Percentiles rank a stretch among this genome's conserved stretches.
Evolutionary conservation across 2,329 filamentous ascomycete species (phyloP).

Genomic region (Aspergillus fischeri): DNA sequence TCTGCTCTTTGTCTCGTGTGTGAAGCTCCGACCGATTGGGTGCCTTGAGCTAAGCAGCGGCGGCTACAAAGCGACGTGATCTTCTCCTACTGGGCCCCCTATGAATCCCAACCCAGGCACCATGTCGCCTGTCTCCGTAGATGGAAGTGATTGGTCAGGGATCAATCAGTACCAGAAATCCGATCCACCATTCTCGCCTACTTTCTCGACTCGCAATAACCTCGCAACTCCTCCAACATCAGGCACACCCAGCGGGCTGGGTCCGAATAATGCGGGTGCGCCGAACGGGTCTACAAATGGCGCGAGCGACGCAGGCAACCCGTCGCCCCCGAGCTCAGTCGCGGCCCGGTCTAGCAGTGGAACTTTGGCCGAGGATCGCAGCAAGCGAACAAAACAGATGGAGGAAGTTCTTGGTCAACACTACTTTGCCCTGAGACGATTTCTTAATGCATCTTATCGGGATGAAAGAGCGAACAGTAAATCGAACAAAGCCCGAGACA

Average conservation of each 20-base stretch:
- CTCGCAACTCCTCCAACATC: slow-evolving; percentile 68
- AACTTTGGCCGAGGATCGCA: slow-evolving; percentile 61
- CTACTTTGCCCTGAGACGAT: slow-evolving; percentile 73
- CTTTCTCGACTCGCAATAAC: slow-evolving; percentile 47
- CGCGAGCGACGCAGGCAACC: slow-evolving; percentile 42
- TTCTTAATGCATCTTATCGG: slow-evolving; percentile 64
- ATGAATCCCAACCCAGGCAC: slow-evolving; percentile 73
- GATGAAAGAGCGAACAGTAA: slow-evolving; percentile 71
- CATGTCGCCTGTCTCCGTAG: slow-evolving; percentile 76
- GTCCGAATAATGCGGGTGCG: slow-evolving; percentile 49
- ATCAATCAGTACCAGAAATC: slow-evolving; percentile 61
- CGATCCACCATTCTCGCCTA: slow-evolving; percentile 39
- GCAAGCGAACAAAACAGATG: slow-evolving; percentile 53
- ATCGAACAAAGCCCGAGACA: slow-evolving; percentile 88
- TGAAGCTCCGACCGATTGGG: slow-evolving; percentile 4
- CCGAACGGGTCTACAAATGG: slow-evolving; percentile 22
- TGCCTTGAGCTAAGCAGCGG: slow-evolving; percentile 2
- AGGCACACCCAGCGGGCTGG: slow-evolving; percentile 52
- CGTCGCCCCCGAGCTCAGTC: slow-evolving; percentile 85
- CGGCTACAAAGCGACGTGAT: slow-evolving; percentile 1
- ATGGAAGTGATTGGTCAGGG: slow-evolving; percentile 75
- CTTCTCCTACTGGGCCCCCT: slow-evolving; percentile 24
- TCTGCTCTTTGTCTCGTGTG: not conserved
- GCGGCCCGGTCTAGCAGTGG: slow-evolving; percentile 72
- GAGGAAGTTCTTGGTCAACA: slow-evolving; percentile 75